Conservation (phyloP, 768 basidiomycete species). For the Boletellus ananas region DNA sequence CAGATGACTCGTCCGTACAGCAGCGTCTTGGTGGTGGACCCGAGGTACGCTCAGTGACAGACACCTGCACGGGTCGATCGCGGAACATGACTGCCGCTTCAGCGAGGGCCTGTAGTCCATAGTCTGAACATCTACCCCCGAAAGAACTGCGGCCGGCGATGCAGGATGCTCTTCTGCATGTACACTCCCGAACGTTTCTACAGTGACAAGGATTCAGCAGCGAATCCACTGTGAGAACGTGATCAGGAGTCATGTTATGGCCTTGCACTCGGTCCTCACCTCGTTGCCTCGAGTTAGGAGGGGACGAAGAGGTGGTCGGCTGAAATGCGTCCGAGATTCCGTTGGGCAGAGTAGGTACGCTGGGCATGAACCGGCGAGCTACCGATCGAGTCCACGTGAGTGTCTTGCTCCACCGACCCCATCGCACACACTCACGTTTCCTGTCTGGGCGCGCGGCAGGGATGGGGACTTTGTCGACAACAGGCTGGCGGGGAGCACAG, state of each 20-base stretch:
- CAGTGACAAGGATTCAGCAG: conserved; percentile 66
- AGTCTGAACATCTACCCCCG: neutral
- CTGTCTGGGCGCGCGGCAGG: conserved; percentile 31
- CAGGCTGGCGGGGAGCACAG: conserved; percentile 46
- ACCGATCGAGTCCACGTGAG: conserved; percentile 6
- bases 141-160: conserved; percentile 3
- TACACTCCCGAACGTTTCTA: conserved; percentile 51
- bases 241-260: neutral
- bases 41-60: conserved; percentile 4
- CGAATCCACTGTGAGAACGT: conserved; percentile 41
- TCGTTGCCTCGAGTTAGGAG: conserved; percentile 47
- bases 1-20: conserved; percentile 5
- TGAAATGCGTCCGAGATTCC: conserved; percentile 57
- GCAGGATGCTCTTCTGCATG: conserved; percentile 34
- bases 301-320: conserved; percentile 24
- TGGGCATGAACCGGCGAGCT: conserved; percentile 70
- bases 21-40: conserved; percentile 20
- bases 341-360: conserved; percentile 68
- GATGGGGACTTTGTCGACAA: conserved; percentile 29
- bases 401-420: conserved; percentile 8
- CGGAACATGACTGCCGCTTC: conserved; percentile 32
- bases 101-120: conserved; percentile 35
- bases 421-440: conserved; percentile 27
- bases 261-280: conserved; percentile 31
- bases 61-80: conserved; percentile 4